Evolutionary conservation across 2,329 filamentous ascomycete genomes (phyloP), one percentile per base, ranked within the genome.

Genomic region (Hypoxylon sp.): DNA sequence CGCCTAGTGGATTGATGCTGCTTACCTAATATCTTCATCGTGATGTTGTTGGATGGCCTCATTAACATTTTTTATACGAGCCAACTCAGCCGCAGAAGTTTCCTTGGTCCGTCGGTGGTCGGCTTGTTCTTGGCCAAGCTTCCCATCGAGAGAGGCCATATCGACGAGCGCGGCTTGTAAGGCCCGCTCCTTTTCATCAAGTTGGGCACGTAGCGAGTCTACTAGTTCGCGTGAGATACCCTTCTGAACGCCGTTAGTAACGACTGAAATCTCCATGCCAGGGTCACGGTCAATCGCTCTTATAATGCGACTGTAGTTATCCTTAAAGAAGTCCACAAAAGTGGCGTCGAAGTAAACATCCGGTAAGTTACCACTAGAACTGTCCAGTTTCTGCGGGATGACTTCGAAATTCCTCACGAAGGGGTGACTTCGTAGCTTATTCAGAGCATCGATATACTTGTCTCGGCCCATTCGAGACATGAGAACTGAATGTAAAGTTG

Each of bases 301-400:
- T 27, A 88, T 76, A 50, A 97, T 75, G 6, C 92, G 87, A 64
- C 89, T 93, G 68, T 95, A 97, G 67, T 96, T 96, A 65, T 97
- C 92, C 66, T 97, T 97, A 64, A 97, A 83, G 64, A 97, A 96
- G 53, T 97, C 90, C 46, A 99, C 86, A 70, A 97, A 97, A 0
- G 83, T 83, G 35, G 83, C 80, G 62, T 96, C 91, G 58, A 97
- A 94, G 67, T 85, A 95, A 1, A 96, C 89, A 40, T 92, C 87
- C 1, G 91, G 89, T 5, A 92, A 61, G 72, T 82, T 69, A 63
- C 71, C 81, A 57, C 66, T 69, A n/a, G n/a, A n/a, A 3, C 74
- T 73, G 57, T 80, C 79, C 5, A 84, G 73, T 55, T 83, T 89
- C 63, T 91, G 90, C 2, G 89, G 85, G 7, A 89, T 77, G 15